Conservation (phyloP, 139 green algal species). For the Micractinium sp. region DNA sequence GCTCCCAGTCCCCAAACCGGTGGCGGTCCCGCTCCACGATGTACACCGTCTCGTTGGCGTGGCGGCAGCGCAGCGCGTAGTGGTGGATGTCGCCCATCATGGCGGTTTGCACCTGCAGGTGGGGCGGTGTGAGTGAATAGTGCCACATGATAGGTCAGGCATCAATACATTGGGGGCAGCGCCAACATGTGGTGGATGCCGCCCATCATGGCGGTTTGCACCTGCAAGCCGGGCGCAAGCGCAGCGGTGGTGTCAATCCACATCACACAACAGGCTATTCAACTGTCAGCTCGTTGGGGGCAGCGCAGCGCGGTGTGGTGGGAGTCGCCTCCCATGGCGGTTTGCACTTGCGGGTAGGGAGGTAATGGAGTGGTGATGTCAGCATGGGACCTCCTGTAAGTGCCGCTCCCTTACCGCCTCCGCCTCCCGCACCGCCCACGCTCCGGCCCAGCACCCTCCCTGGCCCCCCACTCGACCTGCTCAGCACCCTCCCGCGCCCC, state of each 20-base stretch:
- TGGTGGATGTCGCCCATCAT: slow-evolving; percentile 91
- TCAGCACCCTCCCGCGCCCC: neutral
- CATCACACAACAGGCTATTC: too few relatives aligned
- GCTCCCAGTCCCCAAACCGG: slow-evolving; percentile 71
- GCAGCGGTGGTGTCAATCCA: too few relatives aligned
- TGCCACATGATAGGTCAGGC: too few relatives aligned
- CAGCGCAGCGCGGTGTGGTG: slow-evolving; percentile 85
- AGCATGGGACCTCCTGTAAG: too few relatives aligned
- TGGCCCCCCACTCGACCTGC: too few relatives aligned
- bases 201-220: slow-evolving; percentile 78
- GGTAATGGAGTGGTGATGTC: too few relatives aligned
- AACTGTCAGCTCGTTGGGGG: too few relatives aligned
- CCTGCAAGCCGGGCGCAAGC: slow-evolving; percentile 20
- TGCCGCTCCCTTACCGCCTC: neutral
- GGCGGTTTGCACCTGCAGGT: slow-evolving; percentile 67
- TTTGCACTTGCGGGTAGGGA: slow-evolving; percentile 64
- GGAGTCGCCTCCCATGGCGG: slow-evolving; percentile 81
- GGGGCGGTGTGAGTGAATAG: too few relatives aligned
- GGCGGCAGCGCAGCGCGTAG: slow-evolving; percentile 78
- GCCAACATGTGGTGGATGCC: slow-evolving; percentile 93
- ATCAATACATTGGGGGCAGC: too few relatives aligned
- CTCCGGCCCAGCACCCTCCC: neutral
- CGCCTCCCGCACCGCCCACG: too few relatives aligned
- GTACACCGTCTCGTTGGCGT: slow-evolving; percentile 81
- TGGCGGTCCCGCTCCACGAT: slow-evolving; percentile 65